Conservation (phyloP, 257 asterid species). For the Schizonepeta tenuifolia region DNA sequence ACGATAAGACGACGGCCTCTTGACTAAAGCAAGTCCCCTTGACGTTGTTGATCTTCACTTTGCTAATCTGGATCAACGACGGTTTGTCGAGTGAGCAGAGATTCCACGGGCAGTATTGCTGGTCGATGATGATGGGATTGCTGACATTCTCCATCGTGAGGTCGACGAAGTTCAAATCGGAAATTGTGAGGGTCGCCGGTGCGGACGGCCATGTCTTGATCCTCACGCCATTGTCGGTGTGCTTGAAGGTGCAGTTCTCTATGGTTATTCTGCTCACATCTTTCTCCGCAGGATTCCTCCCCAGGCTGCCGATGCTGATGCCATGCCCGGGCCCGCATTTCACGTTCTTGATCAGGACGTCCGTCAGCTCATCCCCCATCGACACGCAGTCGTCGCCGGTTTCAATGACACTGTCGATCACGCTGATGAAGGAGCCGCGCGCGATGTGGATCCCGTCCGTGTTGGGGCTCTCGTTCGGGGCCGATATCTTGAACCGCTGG, state of each 20-base stretch:
- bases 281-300: constrained; percentile 30
- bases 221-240: constrained; percentile 44
- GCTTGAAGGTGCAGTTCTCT: constrained; percentile 39
- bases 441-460: constrained; percentile 55
- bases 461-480: constrained; percentile 43
- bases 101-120: constrained; percentile 52
- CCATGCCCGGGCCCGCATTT: constrained; percentile 60
- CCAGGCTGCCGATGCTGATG: constrained; percentile 55
- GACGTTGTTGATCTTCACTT: constrained; percentile 31
- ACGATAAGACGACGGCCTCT: constrained; percentile 35
- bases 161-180: constrained; percentile 39
- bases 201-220: constrained; percentile 59
- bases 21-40: constrained; percentile 44
- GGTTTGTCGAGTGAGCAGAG: constrained; percentile 35
- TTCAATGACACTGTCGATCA: constrained; percentile 31
- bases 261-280: constrained; percentile 40
- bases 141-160: constrained; percentile 37
- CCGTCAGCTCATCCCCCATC: constrained; percentile 41
- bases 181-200: constrained; percentile 33
- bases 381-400: constrained; percentile 61
- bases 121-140: constrained; percentile 50
- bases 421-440: not conserved
- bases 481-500: constrained; percentile 25
- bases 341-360: constrained; percentile 34
- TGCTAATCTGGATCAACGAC: constrained; percentile 32